Percentiles rank a stretch among this genome's conserved stretches.
Evolutionary conservation across 1,284 basidiomycete species (phyloP).

Genomic region (Tylopilus sp.): DNA sequence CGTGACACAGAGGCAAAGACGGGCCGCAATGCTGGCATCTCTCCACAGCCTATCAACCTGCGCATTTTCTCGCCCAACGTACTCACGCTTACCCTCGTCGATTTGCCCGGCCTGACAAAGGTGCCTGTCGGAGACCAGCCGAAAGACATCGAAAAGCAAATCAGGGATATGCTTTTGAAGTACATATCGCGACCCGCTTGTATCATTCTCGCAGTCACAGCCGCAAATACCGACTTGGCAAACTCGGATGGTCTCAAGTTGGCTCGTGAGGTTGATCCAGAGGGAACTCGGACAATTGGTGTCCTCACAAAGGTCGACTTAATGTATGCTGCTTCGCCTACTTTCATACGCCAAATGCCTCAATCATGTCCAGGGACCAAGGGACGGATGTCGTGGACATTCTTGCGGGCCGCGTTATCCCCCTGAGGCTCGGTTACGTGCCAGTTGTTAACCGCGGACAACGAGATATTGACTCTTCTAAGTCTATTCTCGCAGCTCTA

Average conservation of each 20-base stretch:
- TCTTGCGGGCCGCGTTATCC: slow-evolving; percentile 93
- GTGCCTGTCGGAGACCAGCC: slow-evolving; percentile 98
- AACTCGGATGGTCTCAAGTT: slow-evolving; percentile 98
- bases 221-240: slow-evolving; percentile 94
- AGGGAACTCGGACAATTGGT: slow-evolving; percentile 93
- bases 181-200: slow-evolving; percentile 90
- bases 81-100: slow-evolving; percentile 93
- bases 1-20: slow-evolving; percentile 97
- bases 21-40: slow-evolving; percentile 95
- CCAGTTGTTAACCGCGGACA: slow-evolving; percentile 98
- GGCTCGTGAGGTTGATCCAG: slow-evolving; percentile 94
- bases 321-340: slow-evolving; percentile 58
- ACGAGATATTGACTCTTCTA: slow-evolving; percentile 88
- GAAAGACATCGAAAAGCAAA: slow-evolving; percentile 96
- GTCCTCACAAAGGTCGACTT: slow-evolving; percentile 97
- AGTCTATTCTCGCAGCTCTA: slow-evolving; percentile 79
- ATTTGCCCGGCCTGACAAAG: slow-evolving; percentile 94
- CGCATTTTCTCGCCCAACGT: slow-evolving; percentile 96
- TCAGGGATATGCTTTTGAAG: slow-evolving; percentile 93
- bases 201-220: slow-evolving; percentile 93
- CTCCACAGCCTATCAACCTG: slow-evolving; percentile 92
- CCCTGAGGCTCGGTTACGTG: slow-evolving; percentile 91
- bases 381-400: slow-evolving; percentile 99
- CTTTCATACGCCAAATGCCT: slow-evolving; percentile 9
- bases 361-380: slow-evolving; percentile 61